These are phyloP conservation scores for Trametes gibbosa DNA, from an alignment of 768 basidiomycete species.

Conservation along the genomic window DNA sequence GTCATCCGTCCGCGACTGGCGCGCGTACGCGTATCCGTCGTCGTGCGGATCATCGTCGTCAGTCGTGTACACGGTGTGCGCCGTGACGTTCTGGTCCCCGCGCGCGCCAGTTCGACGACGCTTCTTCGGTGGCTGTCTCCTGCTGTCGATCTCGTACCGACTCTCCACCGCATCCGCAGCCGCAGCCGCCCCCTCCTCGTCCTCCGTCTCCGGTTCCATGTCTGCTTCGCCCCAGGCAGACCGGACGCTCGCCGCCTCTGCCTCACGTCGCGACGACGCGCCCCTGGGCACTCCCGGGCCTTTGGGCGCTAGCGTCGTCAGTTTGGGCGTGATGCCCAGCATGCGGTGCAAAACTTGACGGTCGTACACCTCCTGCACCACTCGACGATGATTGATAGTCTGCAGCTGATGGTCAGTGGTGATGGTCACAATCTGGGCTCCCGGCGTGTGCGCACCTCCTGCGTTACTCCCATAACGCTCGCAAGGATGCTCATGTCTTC, in stretches of 20 bases:
- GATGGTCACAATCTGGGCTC: neutral
- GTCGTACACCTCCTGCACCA: conserved; percentile 69
- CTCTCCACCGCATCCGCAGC: conserved; percentile 57
- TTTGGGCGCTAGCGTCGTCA: conserved; percentile 4
- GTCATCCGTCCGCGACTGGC: conserved; percentile 20
- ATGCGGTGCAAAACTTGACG: conserved; percentile 55
- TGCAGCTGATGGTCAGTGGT: conserved; percentile 29
- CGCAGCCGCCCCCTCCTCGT: conserved; percentile 31
- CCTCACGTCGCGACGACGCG: conserved; percentile 7
- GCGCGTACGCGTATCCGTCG: conserved; percentile 10
- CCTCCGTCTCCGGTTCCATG: conserved; percentile 28
- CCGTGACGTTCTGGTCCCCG: conserved; percentile 23
- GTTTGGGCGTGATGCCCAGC: conserved; percentile 40
- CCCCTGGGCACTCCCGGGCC: neutral
- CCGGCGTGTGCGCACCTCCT: conserved; percentile 58
- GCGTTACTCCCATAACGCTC: conserved; percentile 77
- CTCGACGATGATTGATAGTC: conserved; percentile 72
- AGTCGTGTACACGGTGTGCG: conserved; percentile 50
- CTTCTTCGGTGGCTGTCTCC: conserved; percentile 45
- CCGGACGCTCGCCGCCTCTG: conserved; percentile 28
- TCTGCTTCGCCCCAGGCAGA: conserved; percentile 44
- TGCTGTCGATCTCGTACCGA: conserved; percentile 31
- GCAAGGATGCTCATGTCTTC: conserved; percentile 78
- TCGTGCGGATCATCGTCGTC: conserved; percentile 43
- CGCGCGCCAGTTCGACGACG: conserved; percentile 40